A percentile compares a stretch with the other conserved stretches of the same genome.
Conservation (phyloP, 768 basidiomycete species). For the Agrocybe chaxingu region DNA sequence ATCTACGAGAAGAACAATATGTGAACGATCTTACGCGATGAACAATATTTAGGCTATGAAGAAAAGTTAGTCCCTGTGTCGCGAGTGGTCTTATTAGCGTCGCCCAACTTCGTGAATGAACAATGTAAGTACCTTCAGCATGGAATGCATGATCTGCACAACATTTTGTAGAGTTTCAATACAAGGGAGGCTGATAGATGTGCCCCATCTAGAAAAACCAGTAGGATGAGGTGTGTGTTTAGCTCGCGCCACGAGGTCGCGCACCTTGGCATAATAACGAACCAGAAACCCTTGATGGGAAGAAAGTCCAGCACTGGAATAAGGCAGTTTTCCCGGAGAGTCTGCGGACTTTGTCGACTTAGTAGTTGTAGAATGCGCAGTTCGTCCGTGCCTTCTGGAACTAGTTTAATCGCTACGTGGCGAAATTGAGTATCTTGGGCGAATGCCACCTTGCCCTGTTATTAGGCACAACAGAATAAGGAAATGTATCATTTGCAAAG, state of each 20-base stretch:
- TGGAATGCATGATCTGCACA: constrained; percentile 12
- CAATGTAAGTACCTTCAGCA: constrained; percentile 14
- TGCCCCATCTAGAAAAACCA: constrained; percentile 16
- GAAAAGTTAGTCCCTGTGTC: constrained; percentile 14
- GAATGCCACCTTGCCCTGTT: constrained; percentile 2
- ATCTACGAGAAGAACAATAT: neutral
- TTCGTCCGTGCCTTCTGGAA: constrained; percentile 19
- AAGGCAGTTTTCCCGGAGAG: constrained; percentile 6
- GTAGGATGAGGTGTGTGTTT: neutral
- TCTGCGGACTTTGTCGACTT: constrained; percentile 4
- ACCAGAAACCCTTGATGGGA: constrained; percentile 14
- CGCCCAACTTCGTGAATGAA: neutral
- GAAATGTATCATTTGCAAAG: neutral
- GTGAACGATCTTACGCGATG: constrained; percentile 15
- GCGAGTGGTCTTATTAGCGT: neutral
- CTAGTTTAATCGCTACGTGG: constrained; percentile 26
- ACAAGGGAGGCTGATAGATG: neutral
- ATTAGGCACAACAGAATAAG: neutral
- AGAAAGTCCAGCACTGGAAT: constrained; percentile 26
- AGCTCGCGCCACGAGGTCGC: neutral
- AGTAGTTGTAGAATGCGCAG: constrained; percentile 18
- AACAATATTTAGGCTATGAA: constrained; percentile 18
- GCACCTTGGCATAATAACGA: constrained; percentile 27
- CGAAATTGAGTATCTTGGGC: constrained; percentile 18
- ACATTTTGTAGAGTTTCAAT: constrained; percentile 5